Conservation (phyloP, 2,329 filamentous ascomycete genomes). For the Periconia sp. region DNA sequence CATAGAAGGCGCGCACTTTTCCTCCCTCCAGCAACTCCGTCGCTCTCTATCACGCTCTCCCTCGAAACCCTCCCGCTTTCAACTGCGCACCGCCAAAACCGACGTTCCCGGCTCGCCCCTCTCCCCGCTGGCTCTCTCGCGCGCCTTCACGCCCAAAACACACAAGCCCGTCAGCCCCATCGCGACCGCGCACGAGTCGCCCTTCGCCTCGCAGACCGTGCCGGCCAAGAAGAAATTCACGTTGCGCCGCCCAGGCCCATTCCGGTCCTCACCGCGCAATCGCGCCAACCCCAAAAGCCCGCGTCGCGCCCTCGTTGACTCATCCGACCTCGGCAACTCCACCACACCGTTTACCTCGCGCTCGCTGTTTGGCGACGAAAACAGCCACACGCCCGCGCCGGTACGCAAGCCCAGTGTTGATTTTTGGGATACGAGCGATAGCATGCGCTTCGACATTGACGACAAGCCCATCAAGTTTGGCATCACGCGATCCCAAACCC, state of each 20-base stretch:
- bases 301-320: conserved; percentile 71
- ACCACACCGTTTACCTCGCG: conserved; percentile 55
- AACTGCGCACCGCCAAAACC: conserved; percentile 55
- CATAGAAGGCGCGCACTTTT: conserved; percentile 70
- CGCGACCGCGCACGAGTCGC: conserved; percentile 59
- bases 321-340: conserved; percentile 71
- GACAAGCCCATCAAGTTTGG: conserved; percentile 52
- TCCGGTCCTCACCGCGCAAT: conserved; percentile 63
- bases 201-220: conserved; percentile 55
- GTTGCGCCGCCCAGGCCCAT: conserved; percentile 51
- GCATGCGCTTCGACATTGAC: conserved; percentile 48
- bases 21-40: conserved; percentile 78
- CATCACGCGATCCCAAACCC: conserved; percentile 46
- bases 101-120: conserved; percentile 44
- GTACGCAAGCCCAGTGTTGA: conserved; percentile 33
- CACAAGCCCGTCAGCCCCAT: conserved; percentile 52
- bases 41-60: conserved; percentile 92
- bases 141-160: conserved; percentile 48
- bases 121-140: conserved; percentile 48
- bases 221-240: conserved; percentile 63
- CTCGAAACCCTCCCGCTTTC: conserved; percentile 74
- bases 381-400: conserved; percentile 22
- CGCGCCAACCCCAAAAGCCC: conserved; percentile 71
- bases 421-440: conserved; percentile 38
- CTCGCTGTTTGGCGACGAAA: conserved; percentile 51